Conservation (phyloP, 1,284 basidiomycete species). For the Peniophora sp. region DNA sequence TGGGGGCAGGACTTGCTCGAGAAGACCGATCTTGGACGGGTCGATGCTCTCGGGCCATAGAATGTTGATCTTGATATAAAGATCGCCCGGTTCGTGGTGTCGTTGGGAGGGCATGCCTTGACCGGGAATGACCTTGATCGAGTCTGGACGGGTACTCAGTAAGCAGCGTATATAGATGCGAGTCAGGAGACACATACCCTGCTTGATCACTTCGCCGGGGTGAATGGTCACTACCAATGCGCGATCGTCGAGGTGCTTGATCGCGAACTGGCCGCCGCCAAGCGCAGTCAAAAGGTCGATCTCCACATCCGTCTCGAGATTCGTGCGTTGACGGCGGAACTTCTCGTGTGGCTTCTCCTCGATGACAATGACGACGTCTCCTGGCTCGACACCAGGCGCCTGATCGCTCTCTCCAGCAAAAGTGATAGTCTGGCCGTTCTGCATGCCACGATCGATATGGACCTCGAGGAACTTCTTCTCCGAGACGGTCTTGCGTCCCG, state of each 20-base stretch:
- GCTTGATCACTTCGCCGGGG: conserved; percentile 91
- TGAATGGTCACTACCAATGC: conserved; percentile 80
- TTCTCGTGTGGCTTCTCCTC: conserved; percentile 92
- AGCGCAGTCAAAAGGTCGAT: conserved; percentile 93
- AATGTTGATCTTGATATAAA: conserved; percentile 85
- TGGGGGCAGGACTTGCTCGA: conserved; percentile 85
- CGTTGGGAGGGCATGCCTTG: conserved; percentile 99
- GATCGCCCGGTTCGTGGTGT: conserved; percentile 94
- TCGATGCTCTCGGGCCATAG: conserved; percentile 86
- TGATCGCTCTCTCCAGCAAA: conserved; percentile 97
- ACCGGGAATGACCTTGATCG: conserved; percentile 85
- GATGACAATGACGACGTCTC: conserved; percentile 95
- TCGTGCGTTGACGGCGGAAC: conserved; percentile 92
- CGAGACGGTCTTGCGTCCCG: conserved; percentile 90
- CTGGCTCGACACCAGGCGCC: conserved; percentile 82
- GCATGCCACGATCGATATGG: conserved; percentile 99
- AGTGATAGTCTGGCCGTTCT: conserved; percentile 91
- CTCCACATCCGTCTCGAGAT: conserved; percentile 83
- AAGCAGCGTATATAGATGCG: conserved; percentile 5
- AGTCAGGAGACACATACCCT: conserved; percentile 50
- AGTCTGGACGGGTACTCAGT: conserved; percentile 53
- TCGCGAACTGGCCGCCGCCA: conserved; percentile 84
- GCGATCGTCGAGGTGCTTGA: conserved; percentile 93
- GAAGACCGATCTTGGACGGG: conserved; percentile 56
- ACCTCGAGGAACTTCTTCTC: conserved; percentile 99